These are phyloP conservation scores for Phaseolus coccineus DNA, from an alignment of 331 rosid genomes.

Conservation along the genomic window DNA sequence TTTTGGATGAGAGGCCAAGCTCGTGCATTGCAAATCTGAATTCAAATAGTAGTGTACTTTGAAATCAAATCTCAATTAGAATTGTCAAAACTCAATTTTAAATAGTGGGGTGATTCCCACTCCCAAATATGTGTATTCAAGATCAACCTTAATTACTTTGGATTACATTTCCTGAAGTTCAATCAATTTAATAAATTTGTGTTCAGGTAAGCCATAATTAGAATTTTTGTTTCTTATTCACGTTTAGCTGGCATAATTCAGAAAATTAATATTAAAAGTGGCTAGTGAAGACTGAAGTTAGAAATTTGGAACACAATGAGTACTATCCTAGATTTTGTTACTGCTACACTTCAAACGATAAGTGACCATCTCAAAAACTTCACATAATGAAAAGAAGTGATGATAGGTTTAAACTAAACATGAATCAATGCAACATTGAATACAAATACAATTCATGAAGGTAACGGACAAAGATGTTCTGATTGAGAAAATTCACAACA, in stretches of 20 bases:
- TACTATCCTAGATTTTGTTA: slow-evolving; percentile 4
- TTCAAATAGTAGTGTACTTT: slow-evolving; percentile 39
- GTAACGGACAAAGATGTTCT: not conserved
- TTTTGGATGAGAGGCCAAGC: slow-evolving; percentile 84
- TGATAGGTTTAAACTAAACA: not conserved
- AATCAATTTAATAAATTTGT: not conserved
- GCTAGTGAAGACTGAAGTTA: not conserved
- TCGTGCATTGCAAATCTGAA: slow-evolving; percentile 97
- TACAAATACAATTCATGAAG: slow-evolving; percentile 13
- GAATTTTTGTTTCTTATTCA: not conserved
- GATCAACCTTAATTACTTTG: slow-evolving; percentile 2
- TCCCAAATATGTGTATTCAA: not conserved
- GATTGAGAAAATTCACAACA: not conserved
- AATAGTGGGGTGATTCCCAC: not conserved
- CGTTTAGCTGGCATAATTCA: not conserved
- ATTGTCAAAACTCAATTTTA: slow-evolving; percentile 27
- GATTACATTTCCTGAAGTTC: not conserved
- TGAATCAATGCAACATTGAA: slow-evolving; percentile 23
- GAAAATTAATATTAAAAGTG: slow-evolving; percentile 9
- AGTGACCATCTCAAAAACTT: slow-evolving; percentile 26
- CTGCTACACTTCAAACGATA: not conserved
- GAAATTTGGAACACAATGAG: slow-evolving; percentile 14
- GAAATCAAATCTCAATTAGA: slow-evolving; percentile 35
- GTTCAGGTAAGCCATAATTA: not conserved
- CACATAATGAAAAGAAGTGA: slow-evolving; percentile 16